Percentiles rank a stretch among this genome's conserved stretches.
Conservation (phyloP, 2,329 filamentous ascomycete species). For the Alternaria arborescens region DNA sequence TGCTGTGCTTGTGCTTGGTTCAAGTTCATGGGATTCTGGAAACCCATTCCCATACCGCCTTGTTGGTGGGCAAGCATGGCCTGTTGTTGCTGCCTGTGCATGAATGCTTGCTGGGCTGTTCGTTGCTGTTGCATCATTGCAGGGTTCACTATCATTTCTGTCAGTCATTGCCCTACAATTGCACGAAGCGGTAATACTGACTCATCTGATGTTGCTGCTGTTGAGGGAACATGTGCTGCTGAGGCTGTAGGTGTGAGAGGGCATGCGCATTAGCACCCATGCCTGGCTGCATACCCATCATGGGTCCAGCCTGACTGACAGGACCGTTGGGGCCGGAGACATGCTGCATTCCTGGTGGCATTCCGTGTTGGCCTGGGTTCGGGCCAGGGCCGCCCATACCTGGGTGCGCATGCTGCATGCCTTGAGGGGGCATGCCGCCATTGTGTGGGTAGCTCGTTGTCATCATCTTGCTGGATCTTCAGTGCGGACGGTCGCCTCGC, state of each 20-base stretch:
- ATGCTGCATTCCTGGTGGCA: constrained; percentile 73
- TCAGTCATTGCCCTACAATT: constrained; percentile 13
- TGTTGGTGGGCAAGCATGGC: constrained; percentile 63
- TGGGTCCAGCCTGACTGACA: constrained; percentile 72
- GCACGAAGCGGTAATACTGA: constrained; percentile 35
- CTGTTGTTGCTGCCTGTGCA: constrained; percentile 62
- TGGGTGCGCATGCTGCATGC: constrained; percentile 70
- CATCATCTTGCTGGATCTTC: constrained; percentile 68
- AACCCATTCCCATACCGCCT: constrained; percentile 60
- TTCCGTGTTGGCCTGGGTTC: constrained; percentile 72
- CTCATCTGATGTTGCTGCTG: constrained; percentile 54
- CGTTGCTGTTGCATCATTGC: constrained; percentile 53
- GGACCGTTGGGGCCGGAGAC: constrained; percentile 75
- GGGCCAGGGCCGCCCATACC: constrained; percentile 71
- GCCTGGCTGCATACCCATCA: constrained; percentile 82
- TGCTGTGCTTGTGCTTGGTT: constrained; percentile 49
- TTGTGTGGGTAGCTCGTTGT: constrained; percentile 71
- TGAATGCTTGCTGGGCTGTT: constrained; percentile 57
- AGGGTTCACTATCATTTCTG: constrained; percentile 47
- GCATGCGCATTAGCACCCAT: constrained; percentile 71
- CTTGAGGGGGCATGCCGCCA: constrained; percentile 77
- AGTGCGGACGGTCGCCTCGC: constrained; percentile 24
- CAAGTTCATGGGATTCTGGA: constrained; percentile 65
- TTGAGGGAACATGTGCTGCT: constrained; percentile 65
- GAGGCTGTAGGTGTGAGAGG: constrained; percentile 74